Evolutionary conservation across 1,139 yeast species (phyloP).

Genomic region (Blastobotrys illinoisensis): DNA sequence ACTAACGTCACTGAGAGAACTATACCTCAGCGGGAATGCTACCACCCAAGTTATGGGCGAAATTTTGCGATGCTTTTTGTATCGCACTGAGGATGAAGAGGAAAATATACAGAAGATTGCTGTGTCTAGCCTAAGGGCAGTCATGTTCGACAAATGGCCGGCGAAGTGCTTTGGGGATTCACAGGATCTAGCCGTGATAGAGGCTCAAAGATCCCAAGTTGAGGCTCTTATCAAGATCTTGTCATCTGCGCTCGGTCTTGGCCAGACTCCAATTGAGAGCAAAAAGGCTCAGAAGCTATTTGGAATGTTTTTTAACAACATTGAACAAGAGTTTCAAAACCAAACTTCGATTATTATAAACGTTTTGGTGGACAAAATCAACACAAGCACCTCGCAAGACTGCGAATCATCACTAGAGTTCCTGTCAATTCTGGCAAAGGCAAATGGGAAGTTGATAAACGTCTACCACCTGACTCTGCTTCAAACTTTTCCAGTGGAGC

Average conservation of each 20-base stretch:
- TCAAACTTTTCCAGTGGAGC: conserved; percentile 9
- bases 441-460: conserved; percentile 6
- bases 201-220: conserved; percentile 2
- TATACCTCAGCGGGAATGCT: not conserved
- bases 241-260: not conserved
- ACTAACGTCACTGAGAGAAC: conserved; percentile 1
- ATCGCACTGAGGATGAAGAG: conserved; percentile 11
- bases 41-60: not conserved
- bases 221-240: not conserved
- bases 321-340: conserved; percentile 1
- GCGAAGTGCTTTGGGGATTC: conserved; percentile 4
- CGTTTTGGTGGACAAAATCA: conserved; percentile 8
- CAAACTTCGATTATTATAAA: conserved; percentile 4
- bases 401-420: conserved; percentile 5
- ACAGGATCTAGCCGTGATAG: conserved; percentile 4
- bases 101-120: conserved; percentile 7
- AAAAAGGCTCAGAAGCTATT: conserved; percentile 1
- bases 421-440: conserved; percentile 6
- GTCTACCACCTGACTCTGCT: conserved; percentile 6
- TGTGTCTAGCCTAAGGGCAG: conserved; percentile 3
- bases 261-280: conserved; percentile 1
- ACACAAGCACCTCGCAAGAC: not conserved
- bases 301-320: not conserved
- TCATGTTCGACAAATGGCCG: conserved; percentile 8
- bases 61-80: conserved; percentile 7